Evolutionary conservation across 306 rosid genomes (phyloP), one percentile per base, ranked within the genome.

Genomic region (Prunus dulcis): DNA sequence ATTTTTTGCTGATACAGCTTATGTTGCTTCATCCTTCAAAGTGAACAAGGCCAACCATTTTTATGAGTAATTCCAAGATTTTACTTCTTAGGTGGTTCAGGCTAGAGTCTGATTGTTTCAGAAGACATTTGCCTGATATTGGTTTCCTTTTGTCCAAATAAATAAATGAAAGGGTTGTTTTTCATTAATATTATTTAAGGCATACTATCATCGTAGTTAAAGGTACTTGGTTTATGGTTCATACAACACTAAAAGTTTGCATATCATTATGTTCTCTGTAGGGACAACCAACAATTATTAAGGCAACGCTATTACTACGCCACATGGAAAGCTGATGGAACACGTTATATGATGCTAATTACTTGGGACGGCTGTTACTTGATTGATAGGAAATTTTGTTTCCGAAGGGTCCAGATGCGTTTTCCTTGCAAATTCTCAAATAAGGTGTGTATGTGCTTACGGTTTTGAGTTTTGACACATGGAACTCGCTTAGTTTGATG

Each of bases 301-400:
- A 81, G 95, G 76, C 98, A 93, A 74, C 97, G 97, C 51, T 93
- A 91, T 82, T 93, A 93, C 83, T 93, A 93, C 73, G 98, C 98
- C 73, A 93, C 98, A 7, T 93, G 98, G 98, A 93, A 93, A 90
- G 98, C 98, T 78, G 96, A 93, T 82, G 98, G 98, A 83, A 93
- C 98, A 20, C 87, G 98, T 69, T 93, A 93, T 84, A 93, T 93
- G 98, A 91, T 93, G 98, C 89, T 91, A 73, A 87, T 93, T 72
- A 93, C 93, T 22, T 43, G 88, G 87, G 98, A 93, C 75, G 98
- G 97, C 20, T 93, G 98, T 82, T 93, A 87, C 86, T 85, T 93
- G 78, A 82, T 93, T 76, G 98, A 93, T 84, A 91, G 98, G 75
- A 81, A 38, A 82, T 93, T 89, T 82, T 86, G 79, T 74, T 93